Conservation (phyloP, 1,284 basidiomycete species). For the Ustilago trichophora region DNA sequence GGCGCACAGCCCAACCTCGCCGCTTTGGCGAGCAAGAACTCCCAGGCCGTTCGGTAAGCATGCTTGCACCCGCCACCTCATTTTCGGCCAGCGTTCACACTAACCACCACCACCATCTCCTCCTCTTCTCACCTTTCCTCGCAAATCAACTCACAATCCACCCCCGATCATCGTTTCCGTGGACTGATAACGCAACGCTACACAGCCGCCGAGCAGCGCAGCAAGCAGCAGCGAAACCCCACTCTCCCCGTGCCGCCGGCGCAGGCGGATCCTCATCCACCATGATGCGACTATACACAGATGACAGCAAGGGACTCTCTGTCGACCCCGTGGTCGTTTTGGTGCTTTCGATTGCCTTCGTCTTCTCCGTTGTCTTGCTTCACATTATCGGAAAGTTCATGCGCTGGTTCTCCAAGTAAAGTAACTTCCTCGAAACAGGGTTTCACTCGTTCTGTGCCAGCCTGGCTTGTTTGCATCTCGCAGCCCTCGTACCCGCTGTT, state of each 20-base stretch:
- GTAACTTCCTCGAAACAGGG: neutral
- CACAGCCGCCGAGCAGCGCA: conserved; percentile 75
- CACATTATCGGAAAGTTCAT: conserved; percentile 97
- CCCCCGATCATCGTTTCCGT: neutral
- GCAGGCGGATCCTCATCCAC: conserved; percentile 96
- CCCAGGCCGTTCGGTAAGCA: conserved; percentile 43
- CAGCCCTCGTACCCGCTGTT: neutral
- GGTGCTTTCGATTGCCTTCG: conserved; percentile 95
- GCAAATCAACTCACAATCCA: too few species aligned
- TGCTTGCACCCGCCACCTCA: neutral
- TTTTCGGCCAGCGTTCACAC: neutral
- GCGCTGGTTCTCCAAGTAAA: conserved; percentile 82
- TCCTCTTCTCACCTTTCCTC: too few species aligned
- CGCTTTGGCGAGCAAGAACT: conserved; percentile 51
- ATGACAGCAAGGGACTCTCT: conserved; percentile 90
- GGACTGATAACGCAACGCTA: too few species aligned
- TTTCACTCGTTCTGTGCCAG: neutral
- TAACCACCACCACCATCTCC: too few species aligned
- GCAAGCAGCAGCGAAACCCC: conserved; percentile 77
- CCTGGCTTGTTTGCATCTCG: neutral
- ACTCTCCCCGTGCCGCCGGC: conserved; percentile 88
- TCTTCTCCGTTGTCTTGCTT: conserved; percentile 97
- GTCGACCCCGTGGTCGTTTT: conserved; percentile 99
- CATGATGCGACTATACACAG: conserved; percentile 97
- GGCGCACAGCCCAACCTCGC: conserved; percentile 53